These are phyloP conservation scores for Botrytis deweyae DNA, from an alignment of 2,329 filamentous ascomycete genomes.

Conservation along the genomic window DNA sequence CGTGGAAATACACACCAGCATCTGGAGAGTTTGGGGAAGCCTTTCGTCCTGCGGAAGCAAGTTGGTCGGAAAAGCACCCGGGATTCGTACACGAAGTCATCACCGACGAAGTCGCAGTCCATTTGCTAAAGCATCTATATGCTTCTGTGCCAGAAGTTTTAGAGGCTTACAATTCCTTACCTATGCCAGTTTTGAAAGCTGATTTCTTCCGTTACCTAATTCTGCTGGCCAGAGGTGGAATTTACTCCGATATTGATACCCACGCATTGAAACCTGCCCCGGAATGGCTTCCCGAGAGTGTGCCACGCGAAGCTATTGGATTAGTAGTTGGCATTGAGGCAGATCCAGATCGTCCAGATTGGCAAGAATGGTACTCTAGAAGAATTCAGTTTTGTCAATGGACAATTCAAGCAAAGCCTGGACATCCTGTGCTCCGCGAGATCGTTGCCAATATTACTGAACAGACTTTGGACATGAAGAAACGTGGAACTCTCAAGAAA, in stretches of 20 bases:
- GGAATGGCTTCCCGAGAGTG: conserved; percentile 80
- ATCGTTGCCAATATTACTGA: conserved; percentile 84
- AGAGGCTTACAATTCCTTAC: conserved; percentile 72
- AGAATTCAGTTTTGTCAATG: conserved; percentile 98
- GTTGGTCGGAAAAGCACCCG: conserved; percentile 84
- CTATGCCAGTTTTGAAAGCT: conserved; percentile 72
- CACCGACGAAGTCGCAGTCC: conserved; percentile 80
- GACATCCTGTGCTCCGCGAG: conserved; percentile 86
- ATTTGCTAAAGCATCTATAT: conserved; percentile 83
- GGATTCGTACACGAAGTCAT: conserved; percentile 96
- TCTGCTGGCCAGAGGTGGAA: conserved; percentile 72
- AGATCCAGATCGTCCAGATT: conserved; percentile 88
- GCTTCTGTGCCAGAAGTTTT: conserved; percentile 76
- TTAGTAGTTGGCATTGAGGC: conserved; percentile 94
- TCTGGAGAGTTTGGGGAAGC: conserved; percentile 70
- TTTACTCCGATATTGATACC: conserved; percentile 94
- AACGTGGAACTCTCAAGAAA: conserved; percentile 59
- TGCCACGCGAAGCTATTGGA: conserved; percentile 76
- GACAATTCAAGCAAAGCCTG: conserved; percentile 95
- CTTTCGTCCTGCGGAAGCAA: conserved; percentile 81
- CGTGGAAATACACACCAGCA: conserved; percentile 85
- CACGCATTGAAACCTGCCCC: conserved; percentile 76
- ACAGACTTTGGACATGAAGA: conserved; percentile 73
- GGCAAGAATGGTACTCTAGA: conserved; percentile 93
- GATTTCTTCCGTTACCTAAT: conserved; percentile 72